phyloP scores from a whole-genome alignment of 2,329 filamentous ascomycete genomes.

The Arthrocladium fulminans region DNA sequence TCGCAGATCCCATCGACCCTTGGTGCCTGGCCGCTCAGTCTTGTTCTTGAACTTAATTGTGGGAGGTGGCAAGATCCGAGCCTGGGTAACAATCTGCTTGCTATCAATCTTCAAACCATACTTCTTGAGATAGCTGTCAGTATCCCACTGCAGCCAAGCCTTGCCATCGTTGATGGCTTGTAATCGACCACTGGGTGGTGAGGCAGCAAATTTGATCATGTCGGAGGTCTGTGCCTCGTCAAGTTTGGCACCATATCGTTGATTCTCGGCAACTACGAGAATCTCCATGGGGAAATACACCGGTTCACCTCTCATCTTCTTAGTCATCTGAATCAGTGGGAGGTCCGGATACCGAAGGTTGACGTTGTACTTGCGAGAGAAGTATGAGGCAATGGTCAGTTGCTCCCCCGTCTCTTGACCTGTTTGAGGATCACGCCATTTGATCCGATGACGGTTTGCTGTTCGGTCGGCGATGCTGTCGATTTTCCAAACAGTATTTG shows the following conservation, averaged over 20 bases:
- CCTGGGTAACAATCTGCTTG: slow-evolving; percentile 58
- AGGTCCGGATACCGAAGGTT: slow-evolving; percentile 38
- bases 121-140: slow-evolving; percentile 60
- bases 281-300: slow-evolving; percentile 50
- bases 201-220: slow-evolving; percentile 94
- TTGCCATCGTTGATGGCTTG: slow-evolving; percentile 61
- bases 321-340: slow-evolving; percentile 52
- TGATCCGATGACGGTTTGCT: slow-evolving; percentile 37
- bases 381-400: slow-evolving; percentile 53
- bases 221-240: slow-evolving; percentile 57
- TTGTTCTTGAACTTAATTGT: slow-evolving; percentile 55
- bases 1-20: slow-evolving; percentile 80
- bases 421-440: slow-evolving; percentile 32
- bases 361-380: slow-evolving; percentile 44
- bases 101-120: slow-evolving; percentile 65
- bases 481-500: slow-evolving; percentile 41
- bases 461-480: slow-evolving; percentile 39
- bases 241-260: slow-evolving; percentile 51
- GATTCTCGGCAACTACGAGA: slow-evolving; percentile 44
- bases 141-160: slow-evolving; percentile 54
- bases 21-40: slow-evolving; percentile 50
- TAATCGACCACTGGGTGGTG: slow-evolving; percentile 60
- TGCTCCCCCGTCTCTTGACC: slow-evolving; percentile 36
- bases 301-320: slow-evolving; percentile 28
- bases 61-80: slow-evolving; percentile 62